Evolutionary conservation across 495 filamentous ascomycete genomes (phyloP), one percentile per base, ranked within the genome.

Genomic region (Barbatosphaeria neglecta): DNA sequence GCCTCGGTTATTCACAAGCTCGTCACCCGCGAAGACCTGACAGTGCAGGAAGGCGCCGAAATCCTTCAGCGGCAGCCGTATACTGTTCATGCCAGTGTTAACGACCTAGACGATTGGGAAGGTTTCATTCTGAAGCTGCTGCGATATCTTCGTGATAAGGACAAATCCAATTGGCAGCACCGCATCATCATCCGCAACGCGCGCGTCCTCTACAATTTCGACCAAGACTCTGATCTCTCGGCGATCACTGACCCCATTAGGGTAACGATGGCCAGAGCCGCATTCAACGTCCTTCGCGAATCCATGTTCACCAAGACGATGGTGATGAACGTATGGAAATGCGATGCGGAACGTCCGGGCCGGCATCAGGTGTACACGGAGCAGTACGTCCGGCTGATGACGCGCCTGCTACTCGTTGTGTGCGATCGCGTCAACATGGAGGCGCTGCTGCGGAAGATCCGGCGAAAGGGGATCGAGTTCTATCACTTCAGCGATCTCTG

Each of bases 161-260:
- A 99, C 57, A 95, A 95, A 65, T 81, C 84, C 3, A 88, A 94
- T 55, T 99, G 92, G 92, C 92, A 99, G 59, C 92, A 99, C 55
- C 84, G 92, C 2, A 87, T 99, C 69, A 83, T 85, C 50, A 76
- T 78, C 41, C 81, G 89, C 27, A 80, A 74, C 52, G 89, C 88
- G 9, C 79, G 81, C 53, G 77, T 95, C 41, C 67, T 90, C 22
- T 94, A 84, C 54, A 63, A 74, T 22, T 44, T 37, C 4, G 50
- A 58, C 25, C 52, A 53, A 13, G 45, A 47, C 24, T 43, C 38
- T 8, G 47, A 46, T n/a, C n/a, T n/a, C 13, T 23, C 39, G 3
- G 43, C 46, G n/a, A n/a, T n/a, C n/a, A n/a, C n/a, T n/a, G n/a
- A n/a, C n/a, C n/a, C n/a, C n/a, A n/a, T n/a, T n/a, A n/a, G n/a